These are phyloP conservation scores for Diplodia sapinea DNA, from an alignment of 2,329 filamentous ascomycete species.

Conservation along the genomic window DNA sequence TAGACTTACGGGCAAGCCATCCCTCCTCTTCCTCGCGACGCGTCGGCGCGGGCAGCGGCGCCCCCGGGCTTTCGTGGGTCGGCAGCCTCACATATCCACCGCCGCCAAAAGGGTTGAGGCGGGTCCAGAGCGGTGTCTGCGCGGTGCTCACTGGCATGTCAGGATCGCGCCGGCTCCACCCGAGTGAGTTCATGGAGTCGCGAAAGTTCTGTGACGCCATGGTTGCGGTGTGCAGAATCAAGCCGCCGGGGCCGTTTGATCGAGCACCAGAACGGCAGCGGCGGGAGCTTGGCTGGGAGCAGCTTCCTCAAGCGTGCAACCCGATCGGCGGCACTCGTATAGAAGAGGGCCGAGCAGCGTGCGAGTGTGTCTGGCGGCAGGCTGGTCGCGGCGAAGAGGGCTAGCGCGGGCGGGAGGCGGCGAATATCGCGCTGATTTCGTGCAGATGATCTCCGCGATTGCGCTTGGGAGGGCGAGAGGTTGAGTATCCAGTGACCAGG, in stretches of 20 bases:
- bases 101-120: constrained; percentile 86
- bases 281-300: constrained; percentile 29
- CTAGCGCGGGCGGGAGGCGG: constrained; percentile 31
- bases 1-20: constrained; percentile 88
- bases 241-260: constrained; percentile 19
- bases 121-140: constrained; percentile 76
- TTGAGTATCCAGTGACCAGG: constrained; percentile 42
- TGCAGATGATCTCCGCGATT: constrained; percentile 56
- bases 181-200: constrained; percentile 91
- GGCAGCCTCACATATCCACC: constrained; percentile 90
- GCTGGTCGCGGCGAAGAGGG: constrained; percentile 23
- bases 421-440: constrained; percentile 49
- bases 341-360: constrained; percentile 23
- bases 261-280: constrained; percentile 27
- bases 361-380: constrained; percentile 24
- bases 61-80: constrained; percentile 79
- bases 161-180: constrained; percentile 85
- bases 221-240: constrained; percentile 33
- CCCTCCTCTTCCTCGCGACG: constrained; percentile 93
- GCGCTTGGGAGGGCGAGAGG: constrained; percentile 32
- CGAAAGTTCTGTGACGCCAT: constrained; percentile 92
- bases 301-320: constrained; percentile 23
- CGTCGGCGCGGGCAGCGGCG: constrained; percentile 81
- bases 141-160: constrained; percentile 77
- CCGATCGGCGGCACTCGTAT: constrained; percentile 28